Base-by-base conservation (phyloP, 2,329 filamentous ascomycete genomes). In the Metarhizium humberi region DNA sequence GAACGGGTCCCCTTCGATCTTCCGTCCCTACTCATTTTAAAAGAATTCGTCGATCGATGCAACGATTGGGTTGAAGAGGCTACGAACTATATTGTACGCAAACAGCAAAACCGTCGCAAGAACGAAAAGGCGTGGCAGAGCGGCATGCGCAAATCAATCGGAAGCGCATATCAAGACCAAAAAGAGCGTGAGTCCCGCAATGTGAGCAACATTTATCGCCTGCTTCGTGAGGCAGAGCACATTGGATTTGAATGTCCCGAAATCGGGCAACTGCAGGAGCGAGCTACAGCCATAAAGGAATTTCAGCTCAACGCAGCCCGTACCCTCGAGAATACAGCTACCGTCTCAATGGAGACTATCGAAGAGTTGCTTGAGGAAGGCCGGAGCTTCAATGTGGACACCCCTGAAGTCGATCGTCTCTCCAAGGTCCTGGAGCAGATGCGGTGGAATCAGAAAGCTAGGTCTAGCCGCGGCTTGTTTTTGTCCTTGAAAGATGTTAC, bases 1-100 rank as follows among this genome's bases (percentile, higher is more conserved):
- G 94, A 99, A 74, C 92, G 90, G 71, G 96, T 99, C 66, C 91
- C 92, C 56, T 95, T 89, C 77, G 87, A 90, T 56, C 80, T 99
- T 59, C 84, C 86, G 61, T 92, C 90, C 59, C 80, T 99, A 59
- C 81, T 87, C 63, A 82, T 89, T 63, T 79, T 99, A 63, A 88
- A 85, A 72, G 82, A 86, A 61, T 99, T 95, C 74, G 94, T 99
- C 69, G 91, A 96, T 63, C 87, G 90, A 65, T 97, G 94, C 76
- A 95, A 96, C 71, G 91, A 95, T 68, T 96, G 95, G 88, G 90
- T 96, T 59, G 94, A 97, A 65, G 92, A 97, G 73, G 94, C 94
- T 61, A 94, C 90, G 65, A 92, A 88, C 67, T 99, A 95, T 75
- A 96, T 92, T 66, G 92, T 94, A 57, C 88, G 94, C 63, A 99